Base-by-base conservation (phyloP, 1,284 basidiomycete species). In the Amylostereum areolatum region DNA sequence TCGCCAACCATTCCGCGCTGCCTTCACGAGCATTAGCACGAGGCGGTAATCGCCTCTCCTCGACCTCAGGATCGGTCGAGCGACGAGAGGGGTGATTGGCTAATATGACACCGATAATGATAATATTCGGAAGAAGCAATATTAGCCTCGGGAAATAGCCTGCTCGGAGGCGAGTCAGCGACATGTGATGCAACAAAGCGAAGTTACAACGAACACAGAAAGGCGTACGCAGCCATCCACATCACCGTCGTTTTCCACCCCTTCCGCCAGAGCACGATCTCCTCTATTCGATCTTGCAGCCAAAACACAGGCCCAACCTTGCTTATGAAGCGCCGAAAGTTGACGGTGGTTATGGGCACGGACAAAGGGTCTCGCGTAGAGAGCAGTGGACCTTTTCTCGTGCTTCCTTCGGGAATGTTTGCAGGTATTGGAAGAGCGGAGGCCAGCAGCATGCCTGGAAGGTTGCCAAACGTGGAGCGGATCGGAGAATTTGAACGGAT, bases 201-300 rank as follows among this genome's bases (percentile, higher is more conserved):
- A 51, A 36, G 8, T 32, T 37, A 11, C 9, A 9, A 70, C 83
- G 49, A 46, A 88, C 88, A 90, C 24, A 89, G 60, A 57, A 89
- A 85, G 0, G 75, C 75, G 58, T 88, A 90, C 0, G 65, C 73
- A 1, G 75, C 72, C 64, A 89, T 80, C 82, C 85, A 90, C 1
- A 76, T 72, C 8, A 67, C 55, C 0, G 87, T 89, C 36, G 78
- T 70, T 58, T 74, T 76, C 80, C 78, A 81, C 0, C 85, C 85
- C 48, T 73, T 71, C 62, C 74, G 81, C 87, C 88, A 90, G 52
- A 84, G 66, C 2, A 90, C 47, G 12, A 88, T 73, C 64, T 90
- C 87, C 59, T 90, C 87, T 18, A 83, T 57, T 2, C 87, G 68
- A 58, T 90, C 88, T 64, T 87, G 85, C 10, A 90, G 54, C 87